Evolutionary conservation across 768 basidiomycete genomes (phyloP).

Genomic region (Lyophyllum atratum): DNA sequence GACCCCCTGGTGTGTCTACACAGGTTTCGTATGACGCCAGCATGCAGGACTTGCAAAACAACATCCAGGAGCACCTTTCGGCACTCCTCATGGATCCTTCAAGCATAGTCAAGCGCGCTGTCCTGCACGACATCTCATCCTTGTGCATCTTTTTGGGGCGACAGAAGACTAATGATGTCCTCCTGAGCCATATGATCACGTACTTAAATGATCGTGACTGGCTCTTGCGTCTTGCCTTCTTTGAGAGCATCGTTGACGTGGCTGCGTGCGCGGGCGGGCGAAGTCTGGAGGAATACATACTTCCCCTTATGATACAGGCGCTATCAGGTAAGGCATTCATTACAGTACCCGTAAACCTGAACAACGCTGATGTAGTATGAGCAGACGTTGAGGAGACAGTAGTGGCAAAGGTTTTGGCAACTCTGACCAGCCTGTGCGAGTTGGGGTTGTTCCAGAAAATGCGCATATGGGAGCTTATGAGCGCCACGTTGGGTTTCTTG

Average conservation of each 20-base stretch:
- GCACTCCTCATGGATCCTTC: slow-evolving; percentile 87
- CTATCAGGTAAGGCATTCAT: slow-evolving; percentile 67
- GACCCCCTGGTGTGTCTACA: background rate
- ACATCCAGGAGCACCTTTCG: slow-evolving; percentile 86
- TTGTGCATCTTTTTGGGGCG: slow-evolving; percentile 93
- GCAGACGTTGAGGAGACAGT: slow-evolving; percentile 95
- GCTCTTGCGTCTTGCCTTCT: slow-evolving; percentile 88
- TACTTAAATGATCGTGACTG: slow-evolving; percentile 89
- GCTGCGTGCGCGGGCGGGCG: slow-evolving; percentile 91
- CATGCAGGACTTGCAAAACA: slow-evolving; percentile 80
- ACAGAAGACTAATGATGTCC: slow-evolving; percentile 91
- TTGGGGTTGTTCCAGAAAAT: slow-evolving; percentile 90
- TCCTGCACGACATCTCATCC: slow-evolving; percentile 82
- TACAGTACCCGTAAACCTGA: background rate
- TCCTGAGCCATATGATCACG: slow-evolving; percentile 88
- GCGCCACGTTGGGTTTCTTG: slow-evolving; percentile 81
- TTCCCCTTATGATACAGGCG: slow-evolving; percentile 96
- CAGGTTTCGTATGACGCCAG: slow-evolving; percentile 91
- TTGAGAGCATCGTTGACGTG: slow-evolving; percentile 94
- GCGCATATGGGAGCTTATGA: slow-evolving; percentile 97
- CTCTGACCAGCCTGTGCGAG: slow-evolving; percentile 87
- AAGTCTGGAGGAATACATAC: slow-evolving; percentile 93
- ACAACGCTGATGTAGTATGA: slow-evolving; percentile 6
- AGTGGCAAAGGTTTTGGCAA: slow-evolving; percentile 84
- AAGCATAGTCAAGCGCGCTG: slow-evolving; percentile 87